A percentile compares a stretch with the other conserved stretches of the same genome.
These are phyloP conservation scores for Schizosaccharomyces versatilis DNA, from an alignment of 1,139 yeast species.

Conservation along the genomic window DNA sequence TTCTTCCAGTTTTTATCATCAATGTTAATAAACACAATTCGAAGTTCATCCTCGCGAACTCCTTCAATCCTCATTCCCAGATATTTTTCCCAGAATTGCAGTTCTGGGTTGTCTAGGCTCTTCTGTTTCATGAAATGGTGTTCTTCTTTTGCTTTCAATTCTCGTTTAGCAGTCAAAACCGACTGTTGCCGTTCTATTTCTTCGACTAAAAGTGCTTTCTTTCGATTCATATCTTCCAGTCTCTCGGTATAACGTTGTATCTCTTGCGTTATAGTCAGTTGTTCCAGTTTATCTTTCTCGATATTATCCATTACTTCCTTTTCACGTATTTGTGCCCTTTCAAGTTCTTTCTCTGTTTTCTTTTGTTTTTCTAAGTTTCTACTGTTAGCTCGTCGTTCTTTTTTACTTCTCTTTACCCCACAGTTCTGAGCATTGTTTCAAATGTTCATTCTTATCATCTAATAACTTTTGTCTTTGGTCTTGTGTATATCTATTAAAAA, in stretches of 20 bases:
- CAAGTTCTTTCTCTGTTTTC: background rate
- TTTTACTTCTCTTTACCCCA: background rate
- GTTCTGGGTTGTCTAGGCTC: constrained; percentile 4
- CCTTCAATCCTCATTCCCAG: constrained; percentile 10
- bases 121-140: constrained; percentile 5
- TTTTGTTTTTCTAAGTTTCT: background rate
- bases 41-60: constrained; percentile 9
- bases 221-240: constrained; percentile 1
- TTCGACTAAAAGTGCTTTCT: constrained; percentile 4
- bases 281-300: background rate
- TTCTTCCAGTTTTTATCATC: constrained; percentile 5
- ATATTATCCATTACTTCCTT: background rate
- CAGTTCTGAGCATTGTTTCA: background rate
- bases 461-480: background rate
- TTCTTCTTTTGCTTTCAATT: background rate
- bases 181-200: constrained; percentile 5
- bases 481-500: background rate
- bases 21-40: constrained; percentile 8
- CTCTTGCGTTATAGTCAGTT: background rate
- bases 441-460: background rate
- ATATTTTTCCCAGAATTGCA: constrained; percentile 9
- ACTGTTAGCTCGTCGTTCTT: background rate
- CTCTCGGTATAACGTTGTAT: constrained; percentile 3
- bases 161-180: constrained; percentile 4
- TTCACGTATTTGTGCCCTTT: background rate